Conservation (phyloP, 495 filamentous ascomycete species). For the Pseudevernia furfuracea region DNA sequence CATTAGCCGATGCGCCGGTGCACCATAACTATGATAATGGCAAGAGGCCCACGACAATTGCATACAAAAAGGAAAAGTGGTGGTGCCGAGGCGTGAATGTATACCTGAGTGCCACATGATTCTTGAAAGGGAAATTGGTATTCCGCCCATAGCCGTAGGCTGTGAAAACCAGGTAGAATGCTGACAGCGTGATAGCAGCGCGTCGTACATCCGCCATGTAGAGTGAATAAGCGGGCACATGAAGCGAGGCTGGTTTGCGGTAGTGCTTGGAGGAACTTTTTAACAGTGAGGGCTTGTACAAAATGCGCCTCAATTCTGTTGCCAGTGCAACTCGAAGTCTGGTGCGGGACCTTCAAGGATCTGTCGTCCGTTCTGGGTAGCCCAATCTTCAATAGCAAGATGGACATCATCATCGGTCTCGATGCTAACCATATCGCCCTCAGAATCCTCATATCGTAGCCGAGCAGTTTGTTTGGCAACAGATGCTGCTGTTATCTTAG, state of each 20-base stretch:
- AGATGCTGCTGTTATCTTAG: conserved; percentile 68
- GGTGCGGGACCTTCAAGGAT: conserved; percentile 59
- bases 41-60: not conserved
- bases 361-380: conserved; percentile 60
- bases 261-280: not conserved
- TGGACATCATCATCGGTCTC: conserved; percentile 92
- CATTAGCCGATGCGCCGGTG: conserved; percentile 14
- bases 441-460: conserved; percentile 84
- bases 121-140: not conserved
- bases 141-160: not conserved
- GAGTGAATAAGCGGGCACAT: not conserved
- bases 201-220: not conserved
- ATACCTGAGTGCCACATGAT: not conserved
- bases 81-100: not conserved
- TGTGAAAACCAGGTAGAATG: not conserved
- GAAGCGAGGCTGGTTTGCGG: not conserved
- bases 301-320: conserved; percentile 29
- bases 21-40: conserved; percentile 2
- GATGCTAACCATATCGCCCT: conserved; percentile 87
- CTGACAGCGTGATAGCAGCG: not conserved
- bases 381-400: conserved; percentile 87
- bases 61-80: not conserved
- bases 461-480: conserved; percentile 71
- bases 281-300: not conserved
- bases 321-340: conserved; percentile 77